Percentiles rank a stretch among this genome's conserved stretches.
Conservation (phyloP, 1,139 yeast genomes). For the Yamadazyma taylorii region DNA sequence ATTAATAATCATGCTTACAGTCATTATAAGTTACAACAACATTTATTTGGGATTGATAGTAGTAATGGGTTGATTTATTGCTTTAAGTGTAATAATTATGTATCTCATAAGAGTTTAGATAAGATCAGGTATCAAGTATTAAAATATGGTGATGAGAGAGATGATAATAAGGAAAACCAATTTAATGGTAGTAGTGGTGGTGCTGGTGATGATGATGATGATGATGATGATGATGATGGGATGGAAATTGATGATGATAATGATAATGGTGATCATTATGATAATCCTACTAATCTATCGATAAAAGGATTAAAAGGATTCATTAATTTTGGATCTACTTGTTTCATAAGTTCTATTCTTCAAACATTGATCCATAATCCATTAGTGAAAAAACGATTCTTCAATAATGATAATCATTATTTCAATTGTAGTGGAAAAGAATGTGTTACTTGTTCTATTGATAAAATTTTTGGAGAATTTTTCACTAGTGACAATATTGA, state of each 20-base stretch:
- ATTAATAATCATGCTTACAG: constrained; percentile 52
- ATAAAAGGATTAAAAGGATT: constrained; percentile 81
- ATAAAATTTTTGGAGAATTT: constrained; percentile 68
- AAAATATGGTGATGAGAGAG: constrained; percentile 2
- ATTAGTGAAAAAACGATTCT: constrained; percentile 69
- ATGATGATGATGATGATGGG: constrained; percentile 24
- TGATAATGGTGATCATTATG: constrained; percentile 18
- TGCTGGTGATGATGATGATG: not conserved
- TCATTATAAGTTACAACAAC: constrained; percentile 65
- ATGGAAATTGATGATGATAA: constrained; percentile 12
- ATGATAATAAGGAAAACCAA: constrained; percentile 26
- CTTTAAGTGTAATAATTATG: constrained; percentile 72
- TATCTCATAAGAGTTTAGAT: constrained; percentile 61
- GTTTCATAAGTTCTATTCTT: constrained; percentile 88
- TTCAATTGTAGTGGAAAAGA: constrained; percentile 45
- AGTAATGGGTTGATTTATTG: constrained; percentile 66
- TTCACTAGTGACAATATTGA: constrained; percentile 53
- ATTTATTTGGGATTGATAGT: constrained; percentile 71
- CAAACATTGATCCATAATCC: constrained; percentile 92
- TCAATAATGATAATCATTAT: constrained; percentile 60
- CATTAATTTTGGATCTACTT: constrained; percentile 92
- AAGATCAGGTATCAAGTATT: constrained; percentile 40
- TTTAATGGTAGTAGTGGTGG: not conserved
- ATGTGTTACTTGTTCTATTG: constrained; percentile 85
- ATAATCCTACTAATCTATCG: constrained; percentile 59